Percentiles rank a stretch among this genome's conserved stretches.
phyloP scores from a whole-genome alignment of 345 rosid genomes.

The Salix suchowensis region DNA sequence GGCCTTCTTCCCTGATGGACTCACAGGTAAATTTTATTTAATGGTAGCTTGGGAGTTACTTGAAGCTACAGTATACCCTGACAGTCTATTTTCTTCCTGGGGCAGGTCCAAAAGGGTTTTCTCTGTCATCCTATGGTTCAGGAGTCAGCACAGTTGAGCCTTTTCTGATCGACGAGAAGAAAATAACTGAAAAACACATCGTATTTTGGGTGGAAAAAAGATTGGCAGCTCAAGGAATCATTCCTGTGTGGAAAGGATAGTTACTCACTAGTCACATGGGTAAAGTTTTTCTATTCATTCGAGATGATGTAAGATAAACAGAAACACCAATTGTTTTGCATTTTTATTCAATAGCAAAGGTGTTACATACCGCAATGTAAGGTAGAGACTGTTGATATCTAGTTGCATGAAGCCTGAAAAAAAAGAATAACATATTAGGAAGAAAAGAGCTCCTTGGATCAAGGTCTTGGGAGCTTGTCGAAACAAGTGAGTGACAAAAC shows the following conservation, averaged over 20 bases:
- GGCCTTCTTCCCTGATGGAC: conserved; percentile 88
- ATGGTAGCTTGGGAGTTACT: not conserved
- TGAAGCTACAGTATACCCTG: not conserved
- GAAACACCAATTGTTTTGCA: not conserved
- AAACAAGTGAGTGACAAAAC: not conserved
- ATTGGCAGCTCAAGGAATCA: conserved; percentile 89
- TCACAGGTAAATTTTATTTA: conserved; percentile 41
- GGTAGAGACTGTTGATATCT: not conserved
- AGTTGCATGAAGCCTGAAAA: too few relatives aligned
- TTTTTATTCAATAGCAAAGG: not conserved
- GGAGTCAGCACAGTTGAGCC: conserved; percentile 89
- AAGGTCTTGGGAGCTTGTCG: not conserved
- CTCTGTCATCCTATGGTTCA: conserved; percentile 68
- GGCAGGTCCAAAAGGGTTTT: conserved; percentile 79
- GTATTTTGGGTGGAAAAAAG: conserved; percentile 96
- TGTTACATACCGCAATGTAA: not conserved
- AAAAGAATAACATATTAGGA: not conserved
- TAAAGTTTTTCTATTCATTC: conserved; percentile 12
- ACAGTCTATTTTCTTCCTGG: not conserved
- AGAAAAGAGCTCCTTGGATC: not conserved
- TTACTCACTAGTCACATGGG: not conserved
- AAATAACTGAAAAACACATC: conserved; percentile 63
- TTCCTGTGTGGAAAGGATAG: conserved; percentile 73
- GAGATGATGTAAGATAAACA: not conserved
- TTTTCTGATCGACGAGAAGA: conserved; percentile 87